phyloP scores from a whole-genome alignment of 768 basidiomycete genomes.

The Xerocomellus dryophilus region DNA sequence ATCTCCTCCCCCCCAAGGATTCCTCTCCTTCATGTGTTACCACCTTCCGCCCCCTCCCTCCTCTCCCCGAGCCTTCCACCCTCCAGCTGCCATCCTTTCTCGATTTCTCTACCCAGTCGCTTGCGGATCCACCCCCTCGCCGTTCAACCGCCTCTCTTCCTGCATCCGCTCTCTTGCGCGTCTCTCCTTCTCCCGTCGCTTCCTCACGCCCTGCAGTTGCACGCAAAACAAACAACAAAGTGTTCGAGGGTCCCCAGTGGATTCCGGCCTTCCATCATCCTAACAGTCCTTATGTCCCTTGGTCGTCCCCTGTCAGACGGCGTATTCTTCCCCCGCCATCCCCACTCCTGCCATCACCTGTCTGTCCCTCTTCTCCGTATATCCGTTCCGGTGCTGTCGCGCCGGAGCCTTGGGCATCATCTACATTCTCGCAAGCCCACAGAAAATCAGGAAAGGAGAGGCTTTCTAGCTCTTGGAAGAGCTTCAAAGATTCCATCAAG shows the following conservation, averaged over 20 bases:
- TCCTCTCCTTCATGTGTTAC: constrained; percentile 17
- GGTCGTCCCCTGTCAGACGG: constrained; percentile 42
- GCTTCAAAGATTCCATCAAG: constrained; percentile 32
- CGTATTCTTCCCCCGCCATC: constrained; percentile 39
- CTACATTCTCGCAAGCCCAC: constrained; percentile 17
- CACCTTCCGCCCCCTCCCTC: constrained; percentile 32
- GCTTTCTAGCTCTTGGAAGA: constrained; percentile 29
- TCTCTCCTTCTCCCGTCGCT: constrained; percentile 15
- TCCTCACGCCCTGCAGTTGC: constrained; percentile 10
- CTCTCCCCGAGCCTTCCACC: constrained; percentile 36
- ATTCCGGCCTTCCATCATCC: constrained; percentile 45
- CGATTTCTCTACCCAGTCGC: constrained; percentile 26
- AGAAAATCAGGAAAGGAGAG: constrained; percentile 20
- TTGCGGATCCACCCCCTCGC: constrained; percentile 5
- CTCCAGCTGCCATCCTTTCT: constrained; percentile 40
- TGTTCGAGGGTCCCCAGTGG: constrained; percentile 30
- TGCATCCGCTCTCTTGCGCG: constrained; percentile 16
- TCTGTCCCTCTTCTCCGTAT: constrained; percentile 33
- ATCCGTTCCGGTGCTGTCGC: constrained; percentile 41
- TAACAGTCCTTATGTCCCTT: constrained; percentile 56
- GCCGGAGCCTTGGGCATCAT: constrained; percentile 39
- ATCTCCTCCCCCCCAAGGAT: constrained; percentile 2
- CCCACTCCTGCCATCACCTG: constrained; percentile 31
- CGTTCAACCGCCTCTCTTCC: constrained; percentile 13
- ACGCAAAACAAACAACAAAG: constrained; percentile 21